Percentiles rank a stretch among this genome's conserved stretches.
phyloP scores from a whole-genome alignment of 2,329 filamentous ascomycete species.

The Pseudogymnoascus sp. region DNA sequence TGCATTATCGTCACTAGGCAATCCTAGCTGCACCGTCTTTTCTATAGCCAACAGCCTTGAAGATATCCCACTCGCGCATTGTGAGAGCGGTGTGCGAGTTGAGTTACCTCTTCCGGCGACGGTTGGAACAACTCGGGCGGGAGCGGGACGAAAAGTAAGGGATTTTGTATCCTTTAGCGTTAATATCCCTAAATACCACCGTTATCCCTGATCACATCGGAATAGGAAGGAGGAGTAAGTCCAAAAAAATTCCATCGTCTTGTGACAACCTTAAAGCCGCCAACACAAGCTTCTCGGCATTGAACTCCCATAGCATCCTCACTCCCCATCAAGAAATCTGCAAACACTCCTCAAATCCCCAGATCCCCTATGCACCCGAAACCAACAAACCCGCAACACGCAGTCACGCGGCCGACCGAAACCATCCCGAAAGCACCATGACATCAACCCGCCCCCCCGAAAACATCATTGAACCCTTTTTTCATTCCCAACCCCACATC shows the following conservation, averaged over 20 bases:
- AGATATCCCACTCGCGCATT: neutral
- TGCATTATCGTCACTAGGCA: neutral
- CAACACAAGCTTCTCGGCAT: neutral
- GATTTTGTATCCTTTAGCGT: neutral
- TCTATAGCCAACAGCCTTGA: neutral
- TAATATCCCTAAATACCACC: neutral
- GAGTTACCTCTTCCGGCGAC: neutral
- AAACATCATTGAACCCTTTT: neutral
- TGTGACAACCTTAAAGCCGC: neutral
- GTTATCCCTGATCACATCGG: neutral
- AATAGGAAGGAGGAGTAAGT: neutral
- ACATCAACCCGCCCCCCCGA: neutral
- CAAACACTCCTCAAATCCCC: neutral
- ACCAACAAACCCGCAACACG: neutral
- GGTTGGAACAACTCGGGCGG: neutral
- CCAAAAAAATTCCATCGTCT: neutral
- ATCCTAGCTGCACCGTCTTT: neutral
- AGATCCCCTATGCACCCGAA: neutral
- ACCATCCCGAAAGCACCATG: neutral
- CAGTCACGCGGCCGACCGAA: slow-evolving; percentile 3
- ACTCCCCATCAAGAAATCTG: neutral
- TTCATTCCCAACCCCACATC: neutral
- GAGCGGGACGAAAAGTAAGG: neutral
- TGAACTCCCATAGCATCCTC: neutral
- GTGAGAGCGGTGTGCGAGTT: neutral